Evolutionary conservation across 2,329 filamentous ascomycete genomes (phyloP).

Genomic region (Calcarisporium arbuscula): DNA sequence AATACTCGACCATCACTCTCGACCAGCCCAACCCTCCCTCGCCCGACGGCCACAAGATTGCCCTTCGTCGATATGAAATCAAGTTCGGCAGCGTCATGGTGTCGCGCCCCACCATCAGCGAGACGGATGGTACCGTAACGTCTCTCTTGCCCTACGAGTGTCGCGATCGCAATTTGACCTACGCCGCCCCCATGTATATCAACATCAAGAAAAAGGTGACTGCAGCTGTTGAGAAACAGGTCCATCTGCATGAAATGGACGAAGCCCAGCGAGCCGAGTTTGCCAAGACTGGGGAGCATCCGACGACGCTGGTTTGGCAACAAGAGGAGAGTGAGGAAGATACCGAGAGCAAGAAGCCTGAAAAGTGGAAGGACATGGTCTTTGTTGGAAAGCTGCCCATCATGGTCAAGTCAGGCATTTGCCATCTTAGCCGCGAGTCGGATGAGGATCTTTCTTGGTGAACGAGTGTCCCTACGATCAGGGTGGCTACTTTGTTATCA

Average conservation of each 20-base stretch:
- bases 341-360: conserved; percentile 44
- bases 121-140: conserved; percentile 82
- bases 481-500: conserved; percentile 98
- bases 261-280: conserved; percentile 53
- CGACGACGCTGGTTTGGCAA: conserved; percentile 55
- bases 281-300: conserved; percentile 47
- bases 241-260: conserved; percentile 62
- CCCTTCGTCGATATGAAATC: conserved; percentile 88
- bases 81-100: conserved; percentile 89
- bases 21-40: conserved; percentile 82
- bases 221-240: conserved; percentile 70
- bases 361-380: conserved; percentile 62
- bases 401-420: conserved; percentile 97
- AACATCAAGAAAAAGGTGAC: conserved; percentile 81
- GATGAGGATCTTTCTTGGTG: conserved; percentile 85
- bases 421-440: conserved; percentile 74
- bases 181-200: conserved; percentile 85
- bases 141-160: conserved; percentile 91
- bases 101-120: conserved; percentile 82
- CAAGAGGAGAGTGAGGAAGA: conserved; percentile 48
- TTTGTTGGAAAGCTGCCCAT: conserved; percentile 95
- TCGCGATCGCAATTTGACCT: conserved; percentile 90
- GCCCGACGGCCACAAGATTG: conserved; percentile 70
- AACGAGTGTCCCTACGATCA: conserved; percentile 98
- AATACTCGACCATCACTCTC: conserved; percentile 85